phyloP scores from a whole-genome alignment of 1,284 basidiomycete genomes.

The Malassezia slooffiae region DNA sequence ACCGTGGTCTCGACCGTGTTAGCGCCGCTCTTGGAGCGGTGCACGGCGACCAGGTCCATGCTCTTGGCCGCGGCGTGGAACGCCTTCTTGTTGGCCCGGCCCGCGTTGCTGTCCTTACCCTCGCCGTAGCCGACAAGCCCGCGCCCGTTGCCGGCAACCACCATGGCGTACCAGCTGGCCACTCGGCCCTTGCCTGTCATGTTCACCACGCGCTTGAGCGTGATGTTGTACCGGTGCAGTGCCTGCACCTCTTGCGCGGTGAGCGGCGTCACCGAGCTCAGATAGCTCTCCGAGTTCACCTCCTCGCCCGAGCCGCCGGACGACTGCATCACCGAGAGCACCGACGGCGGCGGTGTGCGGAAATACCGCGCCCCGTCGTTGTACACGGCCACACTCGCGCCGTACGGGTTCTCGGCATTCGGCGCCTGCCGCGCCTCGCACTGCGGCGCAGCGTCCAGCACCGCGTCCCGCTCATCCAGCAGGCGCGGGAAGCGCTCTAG shows the following conservation, averaged over 20 bases:
- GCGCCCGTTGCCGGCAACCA: slow-evolving; percentile 68
- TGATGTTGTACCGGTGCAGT: slow-evolving; percentile 39
- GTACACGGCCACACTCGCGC: slow-evolving; percentile 27
- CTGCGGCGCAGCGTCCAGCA: slow-evolving; percentile 38
- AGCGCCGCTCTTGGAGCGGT: slow-evolving; percentile 31
- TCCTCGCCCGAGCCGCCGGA: slow-evolving; percentile 27
- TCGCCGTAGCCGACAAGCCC: slow-evolving; percentile 83
- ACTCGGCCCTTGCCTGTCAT: slow-evolving; percentile 80
- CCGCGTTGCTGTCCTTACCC: slow-evolving; percentile 61
- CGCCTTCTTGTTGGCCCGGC: slow-evolving; percentile 58
- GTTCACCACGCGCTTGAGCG: slow-evolving; percentile 55
- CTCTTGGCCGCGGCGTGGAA: slow-evolving; percentile 65
- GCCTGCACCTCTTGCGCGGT: slow-evolving; percentile 29
- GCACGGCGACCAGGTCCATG: slow-evolving; percentile 67
- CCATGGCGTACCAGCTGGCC: slow-evolving; percentile 57
- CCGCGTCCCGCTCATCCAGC: slow-evolving; percentile 39
- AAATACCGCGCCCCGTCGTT: slow-evolving; percentile 27
- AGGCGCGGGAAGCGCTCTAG: slow-evolving; percentile 31
- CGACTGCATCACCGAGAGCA: slow-evolving; percentile 22
- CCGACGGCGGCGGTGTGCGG: slow-evolving; percentile 26
- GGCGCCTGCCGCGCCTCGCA: slow-evolving; percentile 20
- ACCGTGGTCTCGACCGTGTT: slow-evolving; percentile 79
- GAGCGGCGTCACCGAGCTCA: slow-evolving; percentile 39
- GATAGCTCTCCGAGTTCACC: slow-evolving; percentile 30
- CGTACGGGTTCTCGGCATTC: slow-evolving; percentile 18